Base-by-base conservation (phyloP, 176 grass and related monocot species). In the Carex kokanica region DNA sequence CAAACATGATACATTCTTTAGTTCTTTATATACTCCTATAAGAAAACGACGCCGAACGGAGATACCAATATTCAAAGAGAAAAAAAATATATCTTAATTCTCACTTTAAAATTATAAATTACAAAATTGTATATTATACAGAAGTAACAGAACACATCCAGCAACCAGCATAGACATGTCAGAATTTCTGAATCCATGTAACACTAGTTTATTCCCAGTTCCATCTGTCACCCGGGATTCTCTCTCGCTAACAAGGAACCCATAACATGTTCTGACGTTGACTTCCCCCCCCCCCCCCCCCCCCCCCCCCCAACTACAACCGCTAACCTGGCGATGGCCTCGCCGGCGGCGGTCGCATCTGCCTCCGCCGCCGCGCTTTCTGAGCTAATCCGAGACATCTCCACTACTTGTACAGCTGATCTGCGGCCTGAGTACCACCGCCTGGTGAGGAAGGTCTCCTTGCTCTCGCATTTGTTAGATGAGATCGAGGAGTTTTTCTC, bases 401-500 rank as follows among this genome's bases (percentile, higher is more conserved):
- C 81, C 64, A 29, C 72, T 11, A 20, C 68, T 31, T 82, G 84
- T 41, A 55, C 84, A 3, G 84, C 84, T 17, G 84, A 84, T 71
- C 88, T 98, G 65, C 80, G 89, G 72, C 75, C 89, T 29, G 90
- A 91, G 81, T 95, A 87, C 91, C 93, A 93, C 67, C 86, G 91
- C 74, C 89, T 93, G 63, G 86, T 90, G 9, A 77, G 90, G 25
- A 98, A 98, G 86, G 93, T 98, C 63, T 95, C 92, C 18, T 83
- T 98, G 77, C 92, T 98, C 53, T 88, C 89, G 52, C 91, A 98
- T 88, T 88, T 98, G 84, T 65, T 88, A 1, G 86, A 92, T 27
- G 92, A 98, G 89, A 88, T 99, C 45, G 60, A 81, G 27, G 85
- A 87, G 40, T 90, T 81, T 31, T 67, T 71, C 56, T 74, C 81